Evolutionary conservation across 768 basidiomycete species (phyloP).

Genomic region (Mycena olivaceomarginata): DNA sequence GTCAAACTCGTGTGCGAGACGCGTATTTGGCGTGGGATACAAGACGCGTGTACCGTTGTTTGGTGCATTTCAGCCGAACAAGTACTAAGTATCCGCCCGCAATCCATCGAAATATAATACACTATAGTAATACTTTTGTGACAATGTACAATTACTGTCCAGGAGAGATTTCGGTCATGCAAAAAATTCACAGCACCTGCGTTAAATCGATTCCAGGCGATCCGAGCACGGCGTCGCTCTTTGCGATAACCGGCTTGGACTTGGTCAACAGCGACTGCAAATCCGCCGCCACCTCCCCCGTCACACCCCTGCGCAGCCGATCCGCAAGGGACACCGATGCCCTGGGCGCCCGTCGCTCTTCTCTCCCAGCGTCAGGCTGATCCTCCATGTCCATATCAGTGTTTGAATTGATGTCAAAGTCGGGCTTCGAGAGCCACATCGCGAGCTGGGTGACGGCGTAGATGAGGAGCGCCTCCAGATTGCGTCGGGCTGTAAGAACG

Average conservation of each 20-base stretch:
- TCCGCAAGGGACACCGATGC: constrained; percentile 76
- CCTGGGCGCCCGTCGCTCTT: constrained; percentile 65
- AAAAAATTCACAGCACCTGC: constrained; percentile 78
- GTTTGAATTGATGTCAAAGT: constrained; percentile 67
- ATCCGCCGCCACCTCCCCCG: constrained; percentile 87
- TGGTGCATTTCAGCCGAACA: too few species aligned
- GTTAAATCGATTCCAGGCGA: constrained; percentile 73
- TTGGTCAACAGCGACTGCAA: constrained; percentile 79
- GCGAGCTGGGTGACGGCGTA: constrained; percentile 88
- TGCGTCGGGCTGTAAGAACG: constrained; percentile 73
- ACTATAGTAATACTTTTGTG: constrained; percentile 40
- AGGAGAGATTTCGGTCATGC: constrained; percentile 71
- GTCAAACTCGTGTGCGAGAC: too few species aligned
- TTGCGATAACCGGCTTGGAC: constrained; percentile 77
- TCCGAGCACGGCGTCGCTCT: constrained; percentile 71
- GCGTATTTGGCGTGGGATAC: too few species aligned
- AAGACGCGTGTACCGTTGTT: too few species aligned
- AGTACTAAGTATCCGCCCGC: too few species aligned
- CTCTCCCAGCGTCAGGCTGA: constrained; percentile 48
- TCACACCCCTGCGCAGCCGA: constrained; percentile 83
- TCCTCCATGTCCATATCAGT: constrained; percentile 63
- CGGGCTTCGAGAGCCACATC: constrained; percentile 86
- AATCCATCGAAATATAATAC: constrained; percentile 18
- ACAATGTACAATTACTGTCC: constrained; percentile 52
- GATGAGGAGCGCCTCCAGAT: constrained; percentile 80